phyloP scores from a whole-genome alignment of 2,329 filamentous ascomycete genomes.

The Neocatenulostroma microsporum region DNA sequence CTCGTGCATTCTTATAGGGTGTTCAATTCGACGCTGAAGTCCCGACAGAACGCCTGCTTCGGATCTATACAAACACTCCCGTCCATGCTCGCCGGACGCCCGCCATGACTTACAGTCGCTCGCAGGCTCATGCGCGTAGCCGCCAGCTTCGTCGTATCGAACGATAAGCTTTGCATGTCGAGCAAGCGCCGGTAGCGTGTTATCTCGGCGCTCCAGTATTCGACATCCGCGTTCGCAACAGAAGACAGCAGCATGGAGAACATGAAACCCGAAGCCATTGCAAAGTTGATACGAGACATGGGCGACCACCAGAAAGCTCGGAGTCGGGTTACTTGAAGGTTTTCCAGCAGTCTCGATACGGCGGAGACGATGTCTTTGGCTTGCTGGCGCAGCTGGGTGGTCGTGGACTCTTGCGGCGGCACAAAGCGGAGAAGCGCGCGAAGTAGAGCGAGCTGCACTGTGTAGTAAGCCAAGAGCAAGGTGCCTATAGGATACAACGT shows the following conservation, averaged over 20 bases:
- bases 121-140: slow-evolving; percentile 15
- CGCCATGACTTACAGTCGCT: slow-evolving; percentile 11
- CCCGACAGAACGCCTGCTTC: slow-evolving; percentile 18
- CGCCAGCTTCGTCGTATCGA: slow-evolving; percentile 17
- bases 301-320: slow-evolving; percentile 21
- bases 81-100: slow-evolving; percentile 4
- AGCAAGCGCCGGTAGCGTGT: slow-evolving; percentile 14
- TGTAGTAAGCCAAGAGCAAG: slow-evolving; percentile 15
- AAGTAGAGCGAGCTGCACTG: slow-evolving; percentile 14
- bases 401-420: slow-evolving; percentile 6
- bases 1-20: no score
- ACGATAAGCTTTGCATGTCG: slow-evolving; percentile 18
- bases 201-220: slow-evolving; percentile 19
- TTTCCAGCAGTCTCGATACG: slow-evolving; percentile 15
- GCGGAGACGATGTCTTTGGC: slow-evolving; percentile 11
- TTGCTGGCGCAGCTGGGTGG: slow-evolving; percentile 8
- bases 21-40: slow-evolving; percentile 16
- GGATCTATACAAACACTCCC: slow-evolving; percentile 10
- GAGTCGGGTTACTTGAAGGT: slow-evolving; percentile 16
- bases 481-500: slow-evolving; percentile 8
- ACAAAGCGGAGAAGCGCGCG: slow-evolving; percentile 16
- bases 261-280: slow-evolving; percentile 17
- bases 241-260: slow-evolving; percentile 17
- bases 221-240: slow-evolving; percentile 14
- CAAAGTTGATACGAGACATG: slow-evolving; percentile 17